Conservation (phyloP, 371 early-diverging fungal species). For the Dichotomocladium elegans region DNA sequence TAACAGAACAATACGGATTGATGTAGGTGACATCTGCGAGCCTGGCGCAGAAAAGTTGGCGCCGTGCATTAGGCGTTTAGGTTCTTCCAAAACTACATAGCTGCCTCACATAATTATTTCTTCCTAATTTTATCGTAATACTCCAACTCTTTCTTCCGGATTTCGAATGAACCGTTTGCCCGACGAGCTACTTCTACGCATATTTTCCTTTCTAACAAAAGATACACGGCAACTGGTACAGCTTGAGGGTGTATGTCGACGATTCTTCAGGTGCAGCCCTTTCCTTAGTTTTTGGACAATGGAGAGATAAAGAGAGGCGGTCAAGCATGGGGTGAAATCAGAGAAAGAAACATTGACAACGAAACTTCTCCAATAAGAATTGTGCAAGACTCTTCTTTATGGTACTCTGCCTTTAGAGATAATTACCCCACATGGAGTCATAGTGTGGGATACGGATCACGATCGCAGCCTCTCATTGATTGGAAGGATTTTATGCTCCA, state of each 20-base stretch:
- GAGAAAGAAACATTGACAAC: neutral
- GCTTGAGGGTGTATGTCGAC: constrained; percentile 18
- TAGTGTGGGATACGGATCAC: constrained; percentile 15
- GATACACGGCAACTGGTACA: constrained; percentile 18
- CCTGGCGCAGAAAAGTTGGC: too few species aligned
- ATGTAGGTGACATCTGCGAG: too few species aligned
- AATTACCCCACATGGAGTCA: constrained; percentile 27
- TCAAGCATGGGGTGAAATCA: too few species aligned
- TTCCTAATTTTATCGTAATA: neutral
- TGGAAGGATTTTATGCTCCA: constrained; percentile 29
- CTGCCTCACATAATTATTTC: too few species aligned
- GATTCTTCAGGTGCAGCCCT: constrained; percentile 21
- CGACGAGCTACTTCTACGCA: constrained; percentile 28
- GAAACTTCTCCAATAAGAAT: neutral
- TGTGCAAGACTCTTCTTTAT: constrained; percentile 21
- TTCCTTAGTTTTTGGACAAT: neutral
- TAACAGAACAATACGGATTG: too few species aligned
- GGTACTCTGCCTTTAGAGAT: constrained; percentile 27
- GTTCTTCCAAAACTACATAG: too few species aligned
- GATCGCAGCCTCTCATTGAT: constrained; percentile 20
- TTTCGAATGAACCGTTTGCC: constrained; percentile 27
- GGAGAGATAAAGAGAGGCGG: neutral
- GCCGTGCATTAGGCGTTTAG: too few species aligned
- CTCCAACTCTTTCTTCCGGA: neutral
- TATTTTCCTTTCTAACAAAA: constrained; percentile 18